Percentiles rank a stretch among this genome's conserved stretches.
Conservation (phyloP, 345 rosid species). For the Pistacia vera region DNA sequence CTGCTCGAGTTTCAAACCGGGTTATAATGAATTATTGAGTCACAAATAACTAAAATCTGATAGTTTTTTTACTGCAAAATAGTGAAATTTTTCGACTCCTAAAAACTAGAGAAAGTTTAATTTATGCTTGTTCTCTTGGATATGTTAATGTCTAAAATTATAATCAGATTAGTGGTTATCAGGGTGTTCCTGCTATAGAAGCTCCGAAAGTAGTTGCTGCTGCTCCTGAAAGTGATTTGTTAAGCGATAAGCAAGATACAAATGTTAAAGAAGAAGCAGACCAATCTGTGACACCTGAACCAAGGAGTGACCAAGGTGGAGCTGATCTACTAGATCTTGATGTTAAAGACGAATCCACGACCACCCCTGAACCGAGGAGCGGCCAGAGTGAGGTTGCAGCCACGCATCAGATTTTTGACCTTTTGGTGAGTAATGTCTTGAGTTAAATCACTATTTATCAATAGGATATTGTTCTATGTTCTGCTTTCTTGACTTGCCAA, state of each 20-base stretch:
- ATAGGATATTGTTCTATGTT: background rate
- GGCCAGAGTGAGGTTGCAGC: constrained; percentile 4
- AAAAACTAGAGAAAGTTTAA: background rate
- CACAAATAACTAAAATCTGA: background rate
- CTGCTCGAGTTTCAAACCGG: background rate
- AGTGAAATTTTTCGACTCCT: background rate
- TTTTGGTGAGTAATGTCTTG: constrained; percentile 26
- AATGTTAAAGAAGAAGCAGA: constrained; percentile 6
- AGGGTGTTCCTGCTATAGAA: constrained; percentile 12
- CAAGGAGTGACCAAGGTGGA: background rate
- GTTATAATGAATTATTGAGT: background rate
- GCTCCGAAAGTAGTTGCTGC: constrained; percentile 12
- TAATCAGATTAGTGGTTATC: constrained; percentile 12
- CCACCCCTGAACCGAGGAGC: constrained; percentile 5
- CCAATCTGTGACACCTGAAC: background rate
- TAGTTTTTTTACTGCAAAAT: background rate
- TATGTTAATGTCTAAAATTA: background rate
- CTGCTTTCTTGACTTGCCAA: constrained; percentile 2
- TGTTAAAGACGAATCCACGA: background rate
- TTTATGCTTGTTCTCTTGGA: background rate
- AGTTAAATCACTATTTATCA: background rate
- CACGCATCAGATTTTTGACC: constrained; percentile 19
- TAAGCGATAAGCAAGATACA: constrained; percentile 10
- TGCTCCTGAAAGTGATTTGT: constrained; percentile 7
- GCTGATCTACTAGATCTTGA: constrained; percentile 2